phyloP scores from a whole-genome alignment of 306 rosid genomes.

The Cicer pinnatifidum region DNA sequence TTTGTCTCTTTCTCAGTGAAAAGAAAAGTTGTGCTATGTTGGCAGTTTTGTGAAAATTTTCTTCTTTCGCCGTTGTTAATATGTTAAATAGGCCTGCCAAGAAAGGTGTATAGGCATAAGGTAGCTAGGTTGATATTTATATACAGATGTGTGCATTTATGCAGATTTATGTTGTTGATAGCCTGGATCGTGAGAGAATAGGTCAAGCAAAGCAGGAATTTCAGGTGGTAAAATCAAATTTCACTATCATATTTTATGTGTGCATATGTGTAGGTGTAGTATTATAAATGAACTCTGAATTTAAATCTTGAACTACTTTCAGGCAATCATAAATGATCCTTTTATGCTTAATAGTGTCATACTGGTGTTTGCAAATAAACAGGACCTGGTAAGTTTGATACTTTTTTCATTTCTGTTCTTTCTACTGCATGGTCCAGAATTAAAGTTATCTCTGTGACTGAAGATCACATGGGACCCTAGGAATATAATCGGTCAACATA shows the following conservation, averaged over 20 bases:
- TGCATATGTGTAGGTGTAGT: neutral
- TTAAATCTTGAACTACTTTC: constrained; percentile 50
- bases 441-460: constrained; percentile 14
- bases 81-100: neutral
- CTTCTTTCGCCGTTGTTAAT: constrained; percentile 13
- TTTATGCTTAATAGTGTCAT: constrained; percentile 96
- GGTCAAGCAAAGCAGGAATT: constrained; percentile 85
- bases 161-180: constrained; percentile 94
- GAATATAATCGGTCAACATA: constrained; percentile 15
- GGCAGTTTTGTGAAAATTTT: constrained; percentile 16
- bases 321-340: constrained; percentile 94
- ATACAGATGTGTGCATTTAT: constrained; percentile 34
- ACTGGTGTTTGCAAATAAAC: constrained; percentile 96
- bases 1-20: neutral
- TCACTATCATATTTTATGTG: constrained; percentile 15
- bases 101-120: constrained; percentile 3
- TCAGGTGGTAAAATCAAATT: constrained; percentile 64
- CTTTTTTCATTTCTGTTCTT: constrained; percentile 38
- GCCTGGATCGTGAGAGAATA: constrained; percentile 95
- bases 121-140: neutral
- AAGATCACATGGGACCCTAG: neutral
- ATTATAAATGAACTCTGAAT: constrained; percentile 36
- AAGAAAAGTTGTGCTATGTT: constrained; percentile 12
- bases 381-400: constrained; percentile 81
- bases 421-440: constrained; percentile 19